These are phyloP conservation scores for Cyclotella choctawhatcheeana DNA, from an alignment of 108 stramenopile genomes.

Conservation along the genomic window DNA sequence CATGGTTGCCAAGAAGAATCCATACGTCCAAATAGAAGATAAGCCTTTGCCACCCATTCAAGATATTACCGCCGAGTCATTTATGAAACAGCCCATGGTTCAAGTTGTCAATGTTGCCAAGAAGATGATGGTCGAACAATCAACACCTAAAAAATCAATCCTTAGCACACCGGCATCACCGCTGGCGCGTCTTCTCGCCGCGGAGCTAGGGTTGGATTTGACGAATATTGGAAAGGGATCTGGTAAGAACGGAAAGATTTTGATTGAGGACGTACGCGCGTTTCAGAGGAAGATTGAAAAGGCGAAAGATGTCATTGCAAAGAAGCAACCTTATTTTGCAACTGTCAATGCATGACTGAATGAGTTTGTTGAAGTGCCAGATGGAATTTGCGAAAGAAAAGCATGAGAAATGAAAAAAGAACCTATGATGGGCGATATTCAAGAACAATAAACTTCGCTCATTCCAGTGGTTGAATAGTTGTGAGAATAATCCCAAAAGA, in stretches of 20 bases:
- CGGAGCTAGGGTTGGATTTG: constrained; percentile 23
- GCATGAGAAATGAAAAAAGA: too few species aligned
- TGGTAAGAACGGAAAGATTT: constrained; percentile 39
- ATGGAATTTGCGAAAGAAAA: too few species aligned
- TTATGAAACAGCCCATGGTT: constrained; percentile 4
- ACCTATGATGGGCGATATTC: too few species aligned
- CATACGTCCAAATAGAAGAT: neutral
- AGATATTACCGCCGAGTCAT: neutral
- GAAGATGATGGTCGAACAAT: too few species aligned
- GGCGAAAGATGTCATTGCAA: constrained; percentile 6
- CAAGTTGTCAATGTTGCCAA: neutral
- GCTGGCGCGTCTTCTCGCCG: constrained; percentile 30
- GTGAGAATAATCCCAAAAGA: too few species aligned
- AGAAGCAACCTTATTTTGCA: constrained; percentile 21
- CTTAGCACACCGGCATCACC: constrained; percentile 24
- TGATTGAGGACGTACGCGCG: constrained; percentile 24
- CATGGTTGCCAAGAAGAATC: constrained; percentile 6
- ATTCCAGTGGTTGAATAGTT: too few species aligned
- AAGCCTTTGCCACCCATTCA: neutral
- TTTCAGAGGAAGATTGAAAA: constrained; percentile 24
- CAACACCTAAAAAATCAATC: neutral
- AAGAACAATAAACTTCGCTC: too few species aligned
- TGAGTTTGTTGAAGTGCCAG: too few species aligned
- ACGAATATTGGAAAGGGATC: constrained; percentile 23
- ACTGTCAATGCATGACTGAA: constrained; percentile 31